Evolutionary conservation across 768 basidiomycete species (phyloP), one percentile per base, ranked within the genome.

Genomic region (Solioccasus polychromus): DNA sequence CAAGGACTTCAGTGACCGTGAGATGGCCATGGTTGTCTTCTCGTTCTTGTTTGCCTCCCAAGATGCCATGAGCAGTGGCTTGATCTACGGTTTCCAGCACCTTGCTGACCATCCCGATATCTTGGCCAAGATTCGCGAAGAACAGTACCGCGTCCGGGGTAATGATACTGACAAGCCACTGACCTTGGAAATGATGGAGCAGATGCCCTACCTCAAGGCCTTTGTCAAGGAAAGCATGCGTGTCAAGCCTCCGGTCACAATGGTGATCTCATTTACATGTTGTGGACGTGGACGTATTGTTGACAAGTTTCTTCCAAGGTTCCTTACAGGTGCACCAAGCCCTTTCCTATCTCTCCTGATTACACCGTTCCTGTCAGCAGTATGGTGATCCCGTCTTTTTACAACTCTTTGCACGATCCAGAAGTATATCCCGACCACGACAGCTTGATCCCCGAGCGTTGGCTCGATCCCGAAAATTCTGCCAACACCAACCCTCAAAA

Each of bases 11-110:
- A 88, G 83, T 54, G 88, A 98, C 65, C 76, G 78, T 55, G 95
- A 99, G 69, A 98, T 98, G 82, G 92, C 90, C 23, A 89, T 96
- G 85, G 94, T 96, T 60, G 69, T 99, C 31, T 85, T 99, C 62
- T 92, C 90, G 10, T 98, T 98, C 83, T 72, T 99, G 43, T 97
- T 97, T 59, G 96, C 92, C 2, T 88, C 84, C 20, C 92, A 96
- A 72, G 96, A 99, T 63, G 96, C 96, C 38, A 98, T 99, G 96
- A 91, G 90, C 64, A 92, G 89, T 49, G 94, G 93, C 39, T 72
- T 97, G 58, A 92, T 96, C 60, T 97, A 91, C 66, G 87, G 83
- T 30, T 96, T 98, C 82, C 96, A 99, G 69, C 91, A 94, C 67
- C 76, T 96, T 29, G 90, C 89, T 35, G 96, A 98, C 67, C 77